Evolutionary conservation across 306 rosid species (phyloP), one percentile per base, ranked within the genome.

Genomic region (Medicago ruthenica): DNA sequence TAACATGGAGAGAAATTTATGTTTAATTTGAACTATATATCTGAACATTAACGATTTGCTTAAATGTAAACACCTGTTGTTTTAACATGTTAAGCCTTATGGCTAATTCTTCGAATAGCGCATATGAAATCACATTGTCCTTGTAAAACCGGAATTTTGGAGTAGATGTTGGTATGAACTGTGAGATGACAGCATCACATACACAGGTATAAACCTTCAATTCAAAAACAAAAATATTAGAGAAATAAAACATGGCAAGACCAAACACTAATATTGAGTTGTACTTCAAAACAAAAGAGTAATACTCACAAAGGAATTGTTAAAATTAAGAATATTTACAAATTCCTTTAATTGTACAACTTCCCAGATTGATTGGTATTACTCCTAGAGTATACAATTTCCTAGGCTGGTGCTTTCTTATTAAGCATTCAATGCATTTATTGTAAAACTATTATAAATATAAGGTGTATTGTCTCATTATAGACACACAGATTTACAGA

Each of bases 161-260:
- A 34, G 90, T 86, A 4, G 97, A 84, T 22, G 82, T 67, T 24
- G 96, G 96, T 42, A 90, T 78, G 79, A 75, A 86, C 86, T 87
- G 58, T 13, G 92, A 67, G 50, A 95, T 76, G 78, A 81, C 91
- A 47, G 88, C 89, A 85, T 87, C 98, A 80, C 79, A 84, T 41
- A 47, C 81, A 83, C 93, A 89, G 9, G 98, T 95, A 72, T 90
- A 92, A 16, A 95, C 97, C 98, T 93, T 74, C 83, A 85, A 69
- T 71, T 69, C 4, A 76, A 76, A 74, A 44, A 5, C 16, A 58
- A 53, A 4, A 21, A 17, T 41, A 2, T 67, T 37, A n/a, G n/a
- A 58, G 22, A 70, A 17, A 74, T 63, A 45, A 50, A 44, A 45
- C 71, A 57, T 45, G 17, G 68, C 47, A 34, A 59, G 65, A 70